A percentile compares a stretch with the other conserved stretches of the same genome.
phyloP scores from a whole-genome alignment of 2,329 filamentous ascomycete genomes.

The Paecilomyces sp. region DNA sequence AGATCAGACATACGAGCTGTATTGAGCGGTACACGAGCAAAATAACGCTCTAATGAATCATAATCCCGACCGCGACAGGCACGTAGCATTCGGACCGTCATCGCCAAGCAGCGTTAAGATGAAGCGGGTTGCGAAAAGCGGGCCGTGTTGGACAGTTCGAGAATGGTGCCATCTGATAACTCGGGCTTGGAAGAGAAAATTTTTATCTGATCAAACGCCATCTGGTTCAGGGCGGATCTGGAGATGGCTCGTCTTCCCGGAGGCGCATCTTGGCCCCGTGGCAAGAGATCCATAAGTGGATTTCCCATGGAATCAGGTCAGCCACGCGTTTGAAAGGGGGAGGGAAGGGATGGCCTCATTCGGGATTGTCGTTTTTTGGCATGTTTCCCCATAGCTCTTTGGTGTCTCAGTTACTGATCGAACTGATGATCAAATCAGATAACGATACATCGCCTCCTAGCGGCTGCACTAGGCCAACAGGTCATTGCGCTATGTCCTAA shows the following conservation, averaged over 20 bases:
- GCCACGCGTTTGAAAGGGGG: no score
- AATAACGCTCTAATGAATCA: not conserved
- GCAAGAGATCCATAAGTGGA: not conserved
- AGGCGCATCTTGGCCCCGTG: not conserved
- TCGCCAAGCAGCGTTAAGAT: not conserved
- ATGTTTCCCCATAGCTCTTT: not conserved
- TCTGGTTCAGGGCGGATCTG: not conserved
- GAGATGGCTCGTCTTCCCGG: not conserved
- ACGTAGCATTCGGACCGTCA: not conserved
- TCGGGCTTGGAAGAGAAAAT: not conserved
- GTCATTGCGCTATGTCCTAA: no score
- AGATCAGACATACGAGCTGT: not conserved
- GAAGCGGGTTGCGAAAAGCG: constrained; percentile 2
- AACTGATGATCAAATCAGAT: not conserved
- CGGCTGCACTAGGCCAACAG: not conserved
- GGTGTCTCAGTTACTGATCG: not conserved
- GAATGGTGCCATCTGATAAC: constrained; percentile 14
- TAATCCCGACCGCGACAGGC: no score
- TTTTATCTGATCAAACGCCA: constrained; percentile 11
- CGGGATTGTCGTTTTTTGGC: not conserved
- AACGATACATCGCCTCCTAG: not conserved
- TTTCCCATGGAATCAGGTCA: not conserved
- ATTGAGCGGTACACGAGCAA: not conserved
- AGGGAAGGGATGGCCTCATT: not conserved
- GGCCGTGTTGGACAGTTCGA: constrained; percentile 5